phyloP scores from a whole-genome alignment of 163 green algal genomes.

The Chloromonas sp. region DNA sequence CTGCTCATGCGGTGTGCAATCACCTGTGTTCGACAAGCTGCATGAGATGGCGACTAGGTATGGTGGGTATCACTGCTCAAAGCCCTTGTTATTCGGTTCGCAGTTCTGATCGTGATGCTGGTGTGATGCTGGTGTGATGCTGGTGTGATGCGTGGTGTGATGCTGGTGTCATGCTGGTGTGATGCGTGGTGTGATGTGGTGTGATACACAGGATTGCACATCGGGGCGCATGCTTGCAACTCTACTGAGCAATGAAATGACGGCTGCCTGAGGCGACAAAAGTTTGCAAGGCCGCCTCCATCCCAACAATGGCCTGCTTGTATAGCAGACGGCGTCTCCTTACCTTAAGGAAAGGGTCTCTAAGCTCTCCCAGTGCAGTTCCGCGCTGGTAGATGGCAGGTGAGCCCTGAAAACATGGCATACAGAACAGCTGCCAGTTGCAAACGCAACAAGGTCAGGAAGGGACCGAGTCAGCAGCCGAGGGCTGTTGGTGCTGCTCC shows the following conservation, averaged over 20 bases:
- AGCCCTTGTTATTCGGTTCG: not conserved
- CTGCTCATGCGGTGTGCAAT: not conserved
- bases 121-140: not conserved
- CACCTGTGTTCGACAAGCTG: not conserved
- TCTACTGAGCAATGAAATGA: no score
- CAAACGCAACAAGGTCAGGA: no score
- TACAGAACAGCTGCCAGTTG: conserved; percentile 37
- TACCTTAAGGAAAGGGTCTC: conserved; percentile 67
- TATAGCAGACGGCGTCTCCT: not conserved
- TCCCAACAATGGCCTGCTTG: not conserved
- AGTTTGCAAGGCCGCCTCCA: not conserved
- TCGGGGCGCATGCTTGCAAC: no score
- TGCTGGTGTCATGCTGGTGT: not conserved
- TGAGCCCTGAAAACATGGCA: conserved; percentile 66
- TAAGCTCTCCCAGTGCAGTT: conserved; percentile 64
- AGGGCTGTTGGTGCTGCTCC: no score
- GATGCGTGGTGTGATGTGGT: no score
- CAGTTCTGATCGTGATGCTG: not conserved
- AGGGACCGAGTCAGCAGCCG: no score
- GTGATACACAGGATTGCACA: no score
- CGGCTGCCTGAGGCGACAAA: no score
- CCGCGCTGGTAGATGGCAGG: conserved; percentile 44
- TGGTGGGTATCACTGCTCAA: not conserved
- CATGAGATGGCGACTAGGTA: not conserved
- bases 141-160: not conserved